Evolutionary conservation across 2,329 filamentous ascomycete species (phyloP), one percentile per base, ranked within the genome.

Genomic region (Botrytis aclada): DNA sequence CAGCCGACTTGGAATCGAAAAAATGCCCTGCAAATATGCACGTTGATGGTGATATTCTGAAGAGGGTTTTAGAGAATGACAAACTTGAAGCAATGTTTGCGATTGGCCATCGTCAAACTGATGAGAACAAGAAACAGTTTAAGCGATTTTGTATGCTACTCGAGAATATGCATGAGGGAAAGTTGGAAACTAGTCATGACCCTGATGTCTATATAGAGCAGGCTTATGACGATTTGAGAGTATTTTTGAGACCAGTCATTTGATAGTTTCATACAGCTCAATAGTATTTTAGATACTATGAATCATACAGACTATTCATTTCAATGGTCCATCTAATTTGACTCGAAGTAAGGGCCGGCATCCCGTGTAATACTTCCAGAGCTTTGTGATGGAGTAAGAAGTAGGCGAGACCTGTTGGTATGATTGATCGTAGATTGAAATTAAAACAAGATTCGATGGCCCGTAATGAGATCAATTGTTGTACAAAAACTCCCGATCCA

Each of bases 21-120:
- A 74, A 78, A 9, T 80, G 82, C 16, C 83, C 83, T 3, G 84
- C 84, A 54, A 78, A 82, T 37, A 88, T 89, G 86, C 90, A 93
- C 72, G 84, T 94, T 4, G 85, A 93, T 74, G 92, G 92, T 0
- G 90, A 93, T 76, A 83, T 93, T 51, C 80, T 94, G 60, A 82
- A 84, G 74, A 84, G 86, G 10, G 87, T 89, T 73, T 76, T 90
- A 18, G 82, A 86, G 29, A 82, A 80, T 29, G 83, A 83, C 45
- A 81, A 81, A 0, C 77, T 90, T 32, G 84, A 87, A 76, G 76
- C 77, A 43, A 76, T 88, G 22, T 80, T 86, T 25, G 75, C 61
- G 10, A 41, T 76, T 66, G 73, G 74, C 12, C 37, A 66, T 29
- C 70, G 69, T 8, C 61, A 61, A 29, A 72, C 74, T 32, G 66